Conservation (phyloP, 2,329 filamentous ascomycete genomes). For the Penicillium concentricum region DNA sequence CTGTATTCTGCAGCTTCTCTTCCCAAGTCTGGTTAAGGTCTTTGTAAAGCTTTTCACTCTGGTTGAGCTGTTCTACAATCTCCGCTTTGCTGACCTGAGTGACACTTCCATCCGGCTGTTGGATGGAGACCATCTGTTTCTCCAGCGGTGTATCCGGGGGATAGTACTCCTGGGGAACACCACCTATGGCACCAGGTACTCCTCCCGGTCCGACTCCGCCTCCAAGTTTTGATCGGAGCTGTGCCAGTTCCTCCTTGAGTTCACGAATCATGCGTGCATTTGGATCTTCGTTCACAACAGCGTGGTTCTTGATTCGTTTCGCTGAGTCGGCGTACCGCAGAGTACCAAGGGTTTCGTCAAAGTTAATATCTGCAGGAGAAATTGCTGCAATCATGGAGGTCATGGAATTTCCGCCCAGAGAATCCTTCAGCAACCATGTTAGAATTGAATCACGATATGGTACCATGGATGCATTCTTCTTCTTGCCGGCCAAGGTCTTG, state of each 20-base stretch:
- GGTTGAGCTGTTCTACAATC: slow-evolving; percentile 92
- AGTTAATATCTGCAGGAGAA: slow-evolving; percentile 97
- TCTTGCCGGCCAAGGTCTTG: slow-evolving; percentile 64
- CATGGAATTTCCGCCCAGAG: slow-evolving; percentile 96
- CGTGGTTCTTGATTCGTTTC: slow-evolving; percentile 99
- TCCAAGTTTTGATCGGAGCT: slow-evolving; percentile 82
- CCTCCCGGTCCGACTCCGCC: slow-evolving; percentile 50
- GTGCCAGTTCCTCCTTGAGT: slow-evolving; percentile 86
- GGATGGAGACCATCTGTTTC: slow-evolving; percentile 94
- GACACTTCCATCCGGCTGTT: slow-evolving; percentile 75
- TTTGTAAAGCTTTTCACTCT: slow-evolving; percentile 92
- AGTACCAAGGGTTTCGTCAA: slow-evolving; percentile 94
- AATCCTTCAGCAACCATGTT: slow-evolving; percentile 97
- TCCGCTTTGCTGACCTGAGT: slow-evolving; percentile 98
- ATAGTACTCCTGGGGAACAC: slow-evolving; percentile 76
- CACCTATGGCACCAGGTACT: slow-evolving; percentile 46
- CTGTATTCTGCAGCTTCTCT: slow-evolving; percentile 89
- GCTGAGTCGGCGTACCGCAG: slow-evolving; percentile 95
- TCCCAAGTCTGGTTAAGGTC: slow-evolving; percentile 99
- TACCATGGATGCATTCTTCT: slow-evolving; percentile 73
- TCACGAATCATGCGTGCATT: slow-evolving; percentile 99
- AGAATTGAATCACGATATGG: slow-evolving; percentile 96
- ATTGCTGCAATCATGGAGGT: slow-evolving; percentile 99
- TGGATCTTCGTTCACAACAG: slow-evolving; percentile 97
- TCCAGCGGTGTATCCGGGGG: slow-evolving; percentile 89